These are phyloP conservation scores for Trichoderma reesei DNA, from an alignment of 495 filamentous ascomycete genomes.

Conservation along the genomic window DNA sequence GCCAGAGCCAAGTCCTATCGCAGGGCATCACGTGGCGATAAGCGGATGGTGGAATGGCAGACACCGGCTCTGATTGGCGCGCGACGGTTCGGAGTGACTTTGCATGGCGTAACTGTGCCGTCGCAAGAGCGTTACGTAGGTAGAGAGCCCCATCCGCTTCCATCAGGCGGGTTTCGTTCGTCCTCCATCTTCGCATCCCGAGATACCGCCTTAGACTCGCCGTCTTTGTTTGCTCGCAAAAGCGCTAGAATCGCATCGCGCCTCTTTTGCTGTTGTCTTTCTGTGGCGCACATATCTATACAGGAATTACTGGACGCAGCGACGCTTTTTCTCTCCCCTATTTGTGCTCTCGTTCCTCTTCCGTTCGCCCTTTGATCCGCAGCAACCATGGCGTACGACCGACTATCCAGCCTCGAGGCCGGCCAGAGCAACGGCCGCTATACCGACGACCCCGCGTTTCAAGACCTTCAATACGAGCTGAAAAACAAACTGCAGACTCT, in stretches of 20 bases:
- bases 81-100: not conserved
- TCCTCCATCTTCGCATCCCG: not conserved
- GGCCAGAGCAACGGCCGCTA: constrained; percentile 50
- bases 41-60: constrained; percentile 1
- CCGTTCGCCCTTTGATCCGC: not conserved
- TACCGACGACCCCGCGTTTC: constrained; percentile 90
- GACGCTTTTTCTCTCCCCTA: not conserved
- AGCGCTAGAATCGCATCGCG: not conserved
- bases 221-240: not conserved
- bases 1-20: not conserved
- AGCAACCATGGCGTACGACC: constrained; percentile 76
- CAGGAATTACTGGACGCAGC: not conserved
- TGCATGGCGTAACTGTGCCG: constrained; percentile 3
- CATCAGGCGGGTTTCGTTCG: not conserved
- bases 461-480: constrained; percentile 64
- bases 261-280: not conserved
- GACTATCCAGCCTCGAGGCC: constrained; percentile 71
- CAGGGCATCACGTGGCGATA: constrained; percentile 4
- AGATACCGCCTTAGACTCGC: not conserved
- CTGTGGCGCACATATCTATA: not conserved
- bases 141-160: not conserved
- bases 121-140: constrained; percentile 11
- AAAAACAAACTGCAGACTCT: constrained; percentile 79
- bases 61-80: not conserved
- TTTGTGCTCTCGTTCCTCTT: not conserved